Percentiles rank a stretch among this genome's conserved stretches.
Evolutionary conservation across 495 filamentous ascomycete species (phyloP).

Genomic region (Sordaria brevicollis): DNA sequence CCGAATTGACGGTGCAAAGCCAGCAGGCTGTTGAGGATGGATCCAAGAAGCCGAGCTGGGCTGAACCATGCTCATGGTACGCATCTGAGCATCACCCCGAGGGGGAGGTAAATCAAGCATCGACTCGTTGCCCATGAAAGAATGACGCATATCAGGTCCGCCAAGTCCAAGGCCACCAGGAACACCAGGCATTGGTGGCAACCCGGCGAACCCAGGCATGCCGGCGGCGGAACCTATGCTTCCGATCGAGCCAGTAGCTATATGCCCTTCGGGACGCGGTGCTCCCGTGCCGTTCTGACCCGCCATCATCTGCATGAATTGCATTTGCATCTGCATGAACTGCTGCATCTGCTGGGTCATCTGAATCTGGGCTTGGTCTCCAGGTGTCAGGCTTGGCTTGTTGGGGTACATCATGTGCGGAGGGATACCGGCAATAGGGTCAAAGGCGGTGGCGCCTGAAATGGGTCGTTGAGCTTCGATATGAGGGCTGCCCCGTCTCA

Average conservation of each 20-base stretch:
- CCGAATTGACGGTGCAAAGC: conserved; percentile 39
- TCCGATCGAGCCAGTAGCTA: conserved; percentile 23
- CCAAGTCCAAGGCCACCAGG: conserved; percentile 3
- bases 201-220: conserved; percentile 7
- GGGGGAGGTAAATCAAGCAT: conserved; percentile 28
- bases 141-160: conserved; percentile 30
- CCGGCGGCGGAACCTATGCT: conserved; percentile 12
- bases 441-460: conserved; percentile 22
- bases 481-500: conserved; percentile 72
- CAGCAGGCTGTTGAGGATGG: conserved; percentile 21
- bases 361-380: conserved; percentile 70
- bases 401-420: conserved; percentile 38
- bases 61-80: conserved; percentile 77
- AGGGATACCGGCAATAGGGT: conserved; percentile 36
- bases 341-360: conserved; percentile 80
- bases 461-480: conserved; percentile 31
- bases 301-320: conserved; percentile 76
- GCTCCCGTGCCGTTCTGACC: conserved; percentile 24
- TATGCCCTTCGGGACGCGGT: conserved; percentile 23
- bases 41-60: conserved; percentile 48
- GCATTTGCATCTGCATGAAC: conserved; percentile 93
- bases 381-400: conserved; percentile 40
- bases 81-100: conserved; percentile 28
- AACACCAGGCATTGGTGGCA: conserved; percentile 7
- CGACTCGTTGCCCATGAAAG: conserved; percentile 29